Conservation (phyloP, 345 rosid genomes). For the Triadica sebifera region DNA sequence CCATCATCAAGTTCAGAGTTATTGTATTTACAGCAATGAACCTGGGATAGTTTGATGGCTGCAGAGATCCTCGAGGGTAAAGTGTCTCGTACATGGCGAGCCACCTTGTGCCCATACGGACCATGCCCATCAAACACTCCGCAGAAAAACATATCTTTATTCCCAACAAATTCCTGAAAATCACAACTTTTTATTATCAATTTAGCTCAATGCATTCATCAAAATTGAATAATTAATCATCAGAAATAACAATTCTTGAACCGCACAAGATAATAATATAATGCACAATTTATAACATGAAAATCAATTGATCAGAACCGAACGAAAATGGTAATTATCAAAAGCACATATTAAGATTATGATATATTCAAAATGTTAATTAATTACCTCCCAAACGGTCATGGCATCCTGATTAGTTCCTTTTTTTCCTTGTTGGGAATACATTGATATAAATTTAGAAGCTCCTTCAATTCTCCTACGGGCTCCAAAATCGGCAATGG, state of each 20-base stretch:
- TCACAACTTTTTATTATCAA: neutral
- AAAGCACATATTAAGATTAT: too few species aligned
- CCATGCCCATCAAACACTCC: slow-evolving; percentile 98
- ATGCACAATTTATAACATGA: too few species aligned
- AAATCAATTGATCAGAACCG: too few species aligned
- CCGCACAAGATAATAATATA: too few species aligned
- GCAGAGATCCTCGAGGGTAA: slow-evolving; percentile 70
- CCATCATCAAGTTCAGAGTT: neutral
- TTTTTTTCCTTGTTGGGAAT: slow-evolving; percentile 72
- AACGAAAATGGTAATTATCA: too few species aligned
- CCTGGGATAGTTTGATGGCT: slow-evolving; percentile 37
- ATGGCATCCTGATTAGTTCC: slow-evolving; percentile 86
- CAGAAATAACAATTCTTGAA: too few species aligned
- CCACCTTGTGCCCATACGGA: slow-evolving; percentile 77
- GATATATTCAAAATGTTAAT: too few species aligned
- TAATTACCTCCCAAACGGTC: slow-evolving; percentile 90
- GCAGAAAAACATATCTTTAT: slow-evolving; percentile 62
- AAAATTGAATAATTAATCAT: too few species aligned
- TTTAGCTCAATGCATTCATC: too few species aligned
- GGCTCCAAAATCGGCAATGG: slow-evolving; percentile 54
- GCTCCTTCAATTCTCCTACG: slow-evolving; percentile 56
- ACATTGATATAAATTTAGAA: slow-evolving; percentile 63
- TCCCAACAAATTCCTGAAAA: slow-evolving; percentile 63
- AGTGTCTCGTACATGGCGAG: slow-evolving; percentile 58
- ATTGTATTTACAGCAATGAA: slow-evolving; percentile 15